These are phyloP conservation scores for Crithidia bombi DNA, from an alignment of 208 protist species.

Conservation along the genomic window DNA sequence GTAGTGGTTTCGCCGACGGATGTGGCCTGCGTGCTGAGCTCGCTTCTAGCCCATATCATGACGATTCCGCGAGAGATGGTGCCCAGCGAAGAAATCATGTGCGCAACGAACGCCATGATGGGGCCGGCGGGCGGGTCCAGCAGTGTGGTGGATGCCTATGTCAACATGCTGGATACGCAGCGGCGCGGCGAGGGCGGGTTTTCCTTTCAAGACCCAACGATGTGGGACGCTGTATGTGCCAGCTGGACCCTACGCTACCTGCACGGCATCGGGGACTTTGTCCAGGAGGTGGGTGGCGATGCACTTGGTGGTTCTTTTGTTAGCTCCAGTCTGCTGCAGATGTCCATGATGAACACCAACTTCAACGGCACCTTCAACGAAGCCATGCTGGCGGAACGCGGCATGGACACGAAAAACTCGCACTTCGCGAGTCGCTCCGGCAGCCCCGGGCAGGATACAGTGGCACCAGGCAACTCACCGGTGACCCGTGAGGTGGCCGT, in stretches of 20 bases:
- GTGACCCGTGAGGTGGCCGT: slow-evolving; percentile 1
- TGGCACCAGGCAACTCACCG: background rate
- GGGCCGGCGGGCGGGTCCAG: slow-evolving; percentile 23
- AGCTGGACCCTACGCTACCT: slow-evolving; percentile 36
- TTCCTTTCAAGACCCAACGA: slow-evolving; percentile 32
- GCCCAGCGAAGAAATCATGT: slow-evolving; percentile 33
- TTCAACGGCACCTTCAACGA: slow-evolving; percentile 15
- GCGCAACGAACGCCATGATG: slow-evolving; percentile 30
- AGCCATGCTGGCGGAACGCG: slow-evolving; percentile 9
- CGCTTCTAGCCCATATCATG: slow-evolving; percentile 68
- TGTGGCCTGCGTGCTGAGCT: slow-evolving; percentile 71
- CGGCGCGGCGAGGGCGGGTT: slow-evolving; percentile 19
- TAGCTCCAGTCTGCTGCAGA: slow-evolving; percentile 3
- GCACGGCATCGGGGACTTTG: slow-evolving; percentile 16
- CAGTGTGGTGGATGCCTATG: slow-evolving; percentile 26
- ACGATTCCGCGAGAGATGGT: slow-evolving; percentile 43
- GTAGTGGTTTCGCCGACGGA: slow-evolving; percentile 66
- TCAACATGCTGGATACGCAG: slow-evolving; percentile 26
- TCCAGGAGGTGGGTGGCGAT: background rate
- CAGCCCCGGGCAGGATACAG: slow-evolving; percentile 10
- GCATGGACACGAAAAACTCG: background rate
- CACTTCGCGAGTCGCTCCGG: background rate
- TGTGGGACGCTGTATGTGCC: slow-evolving; percentile 37
- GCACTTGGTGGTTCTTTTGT: slow-evolving; percentile 25
- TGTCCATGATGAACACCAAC: slow-evolving; percentile 18